phyloP scores from a whole-genome alignment of 176 grass and related monocot genomes.

The Puccinellia tenuiflora region DNA sequence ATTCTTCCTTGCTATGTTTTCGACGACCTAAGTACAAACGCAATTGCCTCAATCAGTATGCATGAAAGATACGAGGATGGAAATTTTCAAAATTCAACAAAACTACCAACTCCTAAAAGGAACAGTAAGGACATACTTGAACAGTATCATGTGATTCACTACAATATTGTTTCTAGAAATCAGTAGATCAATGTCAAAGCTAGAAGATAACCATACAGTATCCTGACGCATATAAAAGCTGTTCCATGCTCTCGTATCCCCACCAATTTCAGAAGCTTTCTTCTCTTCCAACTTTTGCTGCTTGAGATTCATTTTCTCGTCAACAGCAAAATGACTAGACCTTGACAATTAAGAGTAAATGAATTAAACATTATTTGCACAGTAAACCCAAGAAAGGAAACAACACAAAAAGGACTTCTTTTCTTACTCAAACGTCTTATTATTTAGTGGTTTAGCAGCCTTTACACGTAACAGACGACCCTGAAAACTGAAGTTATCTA shows the following conservation, averaged over 20 bases:
- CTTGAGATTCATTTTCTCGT: too few species aligned
- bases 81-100: background rate
- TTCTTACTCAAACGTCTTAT: slow-evolving; percentile 73
- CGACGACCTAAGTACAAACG: slow-evolving; percentile 52
- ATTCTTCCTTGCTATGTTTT: slow-evolving; percentile 89
- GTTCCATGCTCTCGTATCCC: too few species aligned
- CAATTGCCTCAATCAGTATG: background rate
- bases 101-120: background rate
- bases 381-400: too few species aligned
- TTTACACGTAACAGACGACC: slow-evolving; percentile 71
- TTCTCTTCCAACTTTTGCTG: too few species aligned
- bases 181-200: too few species aligned
- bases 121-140: background rate
- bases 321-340: too few species aligned
- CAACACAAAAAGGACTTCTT: background rate
- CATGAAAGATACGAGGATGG: background rate
- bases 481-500: slow-evolving; percentile 95
- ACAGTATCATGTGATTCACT: background rate
- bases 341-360: too few species aligned
- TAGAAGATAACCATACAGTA: too few species aligned
- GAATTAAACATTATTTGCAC: too few species aligned
- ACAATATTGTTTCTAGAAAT: background rate
- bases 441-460: slow-evolving; percentile 76
- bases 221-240: too few species aligned
- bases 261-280: too few species aligned